These are phyloP conservation scores for Metarhizium robertsii DNA, from an alignment of 2,329 filamentous ascomycete species.

Conservation along the genomic window DNA sequence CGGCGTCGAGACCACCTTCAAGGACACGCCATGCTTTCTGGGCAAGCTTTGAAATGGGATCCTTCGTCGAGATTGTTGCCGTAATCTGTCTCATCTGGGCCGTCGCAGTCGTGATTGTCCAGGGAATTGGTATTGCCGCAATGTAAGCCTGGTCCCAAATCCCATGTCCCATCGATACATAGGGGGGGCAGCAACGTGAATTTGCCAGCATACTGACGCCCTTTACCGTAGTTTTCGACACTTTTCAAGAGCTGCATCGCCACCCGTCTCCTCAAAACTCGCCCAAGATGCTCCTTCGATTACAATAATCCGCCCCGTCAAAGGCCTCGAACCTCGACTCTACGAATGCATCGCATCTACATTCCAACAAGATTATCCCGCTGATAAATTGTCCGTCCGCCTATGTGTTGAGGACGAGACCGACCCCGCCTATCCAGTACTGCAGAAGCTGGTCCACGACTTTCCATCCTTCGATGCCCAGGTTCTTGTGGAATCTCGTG, in stretches of 20 bases:
- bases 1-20: not conserved
- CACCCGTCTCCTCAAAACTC: slow-evolving; percentile 41
- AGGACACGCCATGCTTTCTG: slow-evolving; percentile 6
- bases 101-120: slow-evolving; percentile 40
- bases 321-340: slow-evolving; percentile 79
- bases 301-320: slow-evolving; percentile 87
- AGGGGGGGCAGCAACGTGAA: not conserved
- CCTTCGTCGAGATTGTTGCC: slow-evolving; percentile 30
- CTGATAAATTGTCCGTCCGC: slow-evolving; percentile 64
- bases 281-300: slow-evolving; percentile 59
- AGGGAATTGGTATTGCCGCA: slow-evolving; percentile 45
- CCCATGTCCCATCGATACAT: not conserved
- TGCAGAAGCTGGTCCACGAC: slow-evolving; percentile 62
- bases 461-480: slow-evolving; percentile 63
- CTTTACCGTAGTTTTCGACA: slow-evolving; percentile 34
- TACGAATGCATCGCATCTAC: slow-evolving; percentile 88
- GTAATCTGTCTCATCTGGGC: slow-evolving; percentile 44
- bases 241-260: slow-evolving; percentile 40
- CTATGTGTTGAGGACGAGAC: slow-evolving; percentile 69
- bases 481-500: slow-evolving; percentile 74
- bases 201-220: not conserved
- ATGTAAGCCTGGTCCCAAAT: slow-evolving; percentile 33
- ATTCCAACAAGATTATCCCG: slow-evolving; percentile 74
- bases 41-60: slow-evolving; percentile 15
- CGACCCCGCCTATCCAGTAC: slow-evolving; percentile 69